Conservation (phyloP, 1,284 basidiomycete genomes). For the Ustilago tritici region DNA sequence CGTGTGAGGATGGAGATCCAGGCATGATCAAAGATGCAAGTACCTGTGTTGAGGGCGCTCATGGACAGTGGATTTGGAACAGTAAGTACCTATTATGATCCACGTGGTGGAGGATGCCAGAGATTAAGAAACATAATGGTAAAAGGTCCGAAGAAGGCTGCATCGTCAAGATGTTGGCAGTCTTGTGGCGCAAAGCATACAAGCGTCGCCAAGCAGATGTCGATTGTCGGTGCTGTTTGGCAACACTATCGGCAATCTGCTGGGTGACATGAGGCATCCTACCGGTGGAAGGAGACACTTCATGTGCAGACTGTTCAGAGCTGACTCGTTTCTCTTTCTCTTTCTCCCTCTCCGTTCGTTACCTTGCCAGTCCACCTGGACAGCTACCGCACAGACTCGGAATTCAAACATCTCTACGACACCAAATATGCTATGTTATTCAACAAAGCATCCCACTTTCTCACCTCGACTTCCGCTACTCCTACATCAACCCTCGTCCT, state of each 20-base stretch:
- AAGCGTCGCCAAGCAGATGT: neutral
- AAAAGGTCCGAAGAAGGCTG: constrained; percentile 64
- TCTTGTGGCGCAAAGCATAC: constrained; percentile 21
- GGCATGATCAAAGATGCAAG: constrained; percentile 82
- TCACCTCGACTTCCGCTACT: constrained; percentile 77
- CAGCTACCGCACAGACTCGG: constrained; percentile 78
- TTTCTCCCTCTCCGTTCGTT: neutral
- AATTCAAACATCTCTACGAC: constrained; percentile 84
- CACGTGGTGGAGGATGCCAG: constrained; percentile 11
- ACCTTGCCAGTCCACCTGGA: constrained; percentile 80
- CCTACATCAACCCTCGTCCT: constrained; percentile 79
- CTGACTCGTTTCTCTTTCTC: neutral
- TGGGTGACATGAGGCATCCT: constrained; percentile 30
- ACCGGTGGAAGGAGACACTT: too few relatives aligned
- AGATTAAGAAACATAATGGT: constrained; percentile 49
- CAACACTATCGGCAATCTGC: neutral
- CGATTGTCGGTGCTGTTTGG: neutral
- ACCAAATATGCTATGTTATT: constrained; percentile 79
- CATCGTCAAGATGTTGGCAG: constrained; percentile 9
- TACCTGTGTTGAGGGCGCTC: constrained; percentile 82
- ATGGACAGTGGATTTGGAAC: constrained; percentile 83
- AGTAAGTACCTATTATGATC: constrained; percentile 30
- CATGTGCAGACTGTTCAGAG: neutral
- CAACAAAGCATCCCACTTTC: constrained; percentile 79
- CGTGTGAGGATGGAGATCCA: constrained; percentile 89